A percentile compares a stretch with the other conserved stretches of the same genome.
These are phyloP conservation scores for Nicotiana rustica DNA, from an alignment of 305 asterid species.

Conservation along the genomic window DNA sequence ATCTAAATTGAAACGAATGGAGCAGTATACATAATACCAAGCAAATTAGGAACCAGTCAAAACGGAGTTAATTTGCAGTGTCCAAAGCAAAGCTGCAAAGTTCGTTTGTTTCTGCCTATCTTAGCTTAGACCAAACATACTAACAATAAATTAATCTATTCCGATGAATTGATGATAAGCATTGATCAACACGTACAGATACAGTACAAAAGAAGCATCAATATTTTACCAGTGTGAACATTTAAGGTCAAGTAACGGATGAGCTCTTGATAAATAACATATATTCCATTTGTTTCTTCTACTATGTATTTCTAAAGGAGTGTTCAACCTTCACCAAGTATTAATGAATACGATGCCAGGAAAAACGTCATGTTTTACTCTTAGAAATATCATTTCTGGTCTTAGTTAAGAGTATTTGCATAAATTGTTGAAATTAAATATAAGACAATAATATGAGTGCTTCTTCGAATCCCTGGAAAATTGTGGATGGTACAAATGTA, in stretches of 20 bases:
- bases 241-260: conserved; percentile 26
- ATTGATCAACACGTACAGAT: background rate
- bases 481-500: background rate
- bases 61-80: conserved; percentile 19
- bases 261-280: conserved; percentile 2
- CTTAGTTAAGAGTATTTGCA: background rate
- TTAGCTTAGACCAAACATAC: background rate
- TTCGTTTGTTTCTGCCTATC: background rate
- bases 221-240: conserved; percentile 4
- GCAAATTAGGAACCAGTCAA: conserved; percentile 25
- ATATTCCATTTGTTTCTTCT: conserved; percentile 9
- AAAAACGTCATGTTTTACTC: conserved; percentile 26
- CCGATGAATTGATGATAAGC: background rate
- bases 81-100: background rate
- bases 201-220: background rate
- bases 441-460: background rate
- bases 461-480: background rate
- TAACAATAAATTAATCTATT: background rate
- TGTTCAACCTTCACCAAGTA: background rate
- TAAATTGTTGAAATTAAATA: background rate
- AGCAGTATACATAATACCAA: background rate
- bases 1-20: too few species aligned
- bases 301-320: background rate
- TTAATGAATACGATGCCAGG: background rate
- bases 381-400: background rate